Conservation (phyloP, 2,329 filamentous ascomycete species). For the Monosporascus sp. region DNA sequence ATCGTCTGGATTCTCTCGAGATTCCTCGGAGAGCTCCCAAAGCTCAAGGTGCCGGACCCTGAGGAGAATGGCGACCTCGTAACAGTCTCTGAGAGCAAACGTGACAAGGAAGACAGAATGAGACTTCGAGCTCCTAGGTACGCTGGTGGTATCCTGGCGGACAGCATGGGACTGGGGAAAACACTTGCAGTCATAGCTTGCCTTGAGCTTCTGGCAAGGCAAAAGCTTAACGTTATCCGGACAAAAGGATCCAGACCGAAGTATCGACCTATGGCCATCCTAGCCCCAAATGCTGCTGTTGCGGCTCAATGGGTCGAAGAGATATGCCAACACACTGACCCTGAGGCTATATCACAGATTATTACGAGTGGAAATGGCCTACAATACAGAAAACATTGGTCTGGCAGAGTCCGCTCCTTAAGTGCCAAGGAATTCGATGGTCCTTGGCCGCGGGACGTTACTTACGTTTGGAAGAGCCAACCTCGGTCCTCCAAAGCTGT, state of each 20-base stretch:
- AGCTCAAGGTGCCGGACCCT: constrained; percentile 5
- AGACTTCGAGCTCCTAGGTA: constrained; percentile 17
- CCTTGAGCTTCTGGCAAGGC: constrained; percentile 15
- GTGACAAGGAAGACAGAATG: constrained; percentile 10
- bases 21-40: constrained; percentile 20
- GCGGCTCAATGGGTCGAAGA: constrained; percentile 22
- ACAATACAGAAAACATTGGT: constrained; percentile 3
- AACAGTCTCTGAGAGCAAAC: neutral
- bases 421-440: constrained; percentile 4
- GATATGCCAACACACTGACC: constrained; percentile 10
- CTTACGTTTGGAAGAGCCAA: constrained; percentile 20
- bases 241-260: constrained; percentile 3
- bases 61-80: neutral
- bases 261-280: constrained; percentile 19
- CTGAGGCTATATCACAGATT: constrained; percentile 6
- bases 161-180: constrained; percentile 26
- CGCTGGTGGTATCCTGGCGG: constrained; percentile 22
- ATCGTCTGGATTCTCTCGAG: constrained; percentile 26
- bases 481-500: constrained; percentile 13
- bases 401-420: constrained; percentile 5
- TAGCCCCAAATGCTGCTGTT: constrained; percentile 19
- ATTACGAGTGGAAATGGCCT: constrained; percentile 11
- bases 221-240: constrained; percentile 11
- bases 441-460: constrained; percentile 9
- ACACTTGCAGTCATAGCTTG: constrained; percentile 19